Conservation (phyloP, 495 filamentous ascomycete species). For the Penicillium lividum region DNA sequence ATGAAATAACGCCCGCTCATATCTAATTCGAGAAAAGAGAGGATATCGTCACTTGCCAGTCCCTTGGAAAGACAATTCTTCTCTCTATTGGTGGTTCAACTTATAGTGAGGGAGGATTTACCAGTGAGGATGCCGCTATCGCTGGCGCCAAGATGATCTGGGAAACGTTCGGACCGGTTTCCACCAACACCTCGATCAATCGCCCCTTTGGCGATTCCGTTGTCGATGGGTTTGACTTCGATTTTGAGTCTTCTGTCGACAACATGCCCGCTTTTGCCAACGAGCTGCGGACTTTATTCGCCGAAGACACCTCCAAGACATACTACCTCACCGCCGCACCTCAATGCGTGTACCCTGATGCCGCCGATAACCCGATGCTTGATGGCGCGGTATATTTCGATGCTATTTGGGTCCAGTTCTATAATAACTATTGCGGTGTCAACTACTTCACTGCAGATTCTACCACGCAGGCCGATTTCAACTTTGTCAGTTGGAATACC, state of each 20-base stretch:
- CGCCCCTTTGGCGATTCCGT: constrained; percentile 67
- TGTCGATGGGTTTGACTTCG: constrained; percentile 74
- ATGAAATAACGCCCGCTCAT: background rate
- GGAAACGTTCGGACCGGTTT: constrained; percentile 60
- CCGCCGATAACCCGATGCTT: constrained; percentile 59
- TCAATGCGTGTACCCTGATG: constrained; percentile 67
- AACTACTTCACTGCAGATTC: constrained; percentile 47
- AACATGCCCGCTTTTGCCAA: constrained; percentile 58
- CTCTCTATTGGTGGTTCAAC: constrained; percentile 67
- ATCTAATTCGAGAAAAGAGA: constrained; percentile 28
- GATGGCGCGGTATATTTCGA: constrained; percentile 55
- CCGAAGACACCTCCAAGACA: constrained; percentile 47
- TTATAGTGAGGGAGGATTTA: constrained; percentile 63
- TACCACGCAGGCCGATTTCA: constrained; percentile 58
- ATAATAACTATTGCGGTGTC: constrained; percentile 71
- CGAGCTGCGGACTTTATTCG: constrained; percentile 55
- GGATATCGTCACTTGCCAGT: constrained; percentile 68
- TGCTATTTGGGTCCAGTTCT: constrained; percentile 72
- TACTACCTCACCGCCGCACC: constrained; percentile 68
- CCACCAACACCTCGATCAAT: constrained; percentile 25
- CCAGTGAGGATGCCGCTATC: constrained; percentile 49
- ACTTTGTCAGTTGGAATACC: constrained; percentile 68
- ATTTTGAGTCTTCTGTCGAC: constrained; percentile 54
- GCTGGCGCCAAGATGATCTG: constrained; percentile 61
- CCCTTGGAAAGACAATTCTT: constrained; percentile 63